Evolutionary conservation across 306 rosid species (phyloP), one percentile per base, ranked within the genome.

Genomic region (Astragalus glycyphyllos): DNA sequence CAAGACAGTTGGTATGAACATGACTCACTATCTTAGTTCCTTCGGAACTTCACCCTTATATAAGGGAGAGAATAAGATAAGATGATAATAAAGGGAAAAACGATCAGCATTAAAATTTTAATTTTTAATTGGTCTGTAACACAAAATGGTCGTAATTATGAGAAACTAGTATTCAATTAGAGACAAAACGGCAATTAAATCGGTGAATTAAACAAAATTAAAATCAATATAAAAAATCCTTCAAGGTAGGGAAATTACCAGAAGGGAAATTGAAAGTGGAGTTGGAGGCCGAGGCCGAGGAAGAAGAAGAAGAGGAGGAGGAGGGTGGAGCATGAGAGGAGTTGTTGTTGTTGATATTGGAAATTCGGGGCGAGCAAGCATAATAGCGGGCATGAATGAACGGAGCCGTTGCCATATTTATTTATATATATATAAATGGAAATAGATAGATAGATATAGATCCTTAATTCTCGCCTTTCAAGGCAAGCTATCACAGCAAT

Each of bases 301-400:
- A 44, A 0, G 81, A 58, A 29, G 80, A 62, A 26, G 46, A 53
- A 15, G 65, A 58, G 3, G 67, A 58, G 17, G 75, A 58, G 0
- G 69, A 58, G 1, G 79, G 40, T 8, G 73, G 58, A 15, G 68
- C 53, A 10, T 65, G 61, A n/a, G 79, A 66, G 51, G 82, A 77
- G 5, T 75, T 55, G 3, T 65, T 55, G 3, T 65, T 65, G 82
- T 16, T 77, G 82, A 0, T 75, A 40, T 65, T 46, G 66, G 51
- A 65, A 57, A 75, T 13, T 75, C 37, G 68, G 3, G 50, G 60
- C 1, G 81, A 32, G 62, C 37, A 79, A 4, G 64, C 42, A 50
- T 45, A 71, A 66, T 34, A 75, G 17, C 58, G 86, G 66, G 81
- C 79, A 73, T 66, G 81, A 71, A 79, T 60, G 29, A 79, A 54